Base-by-base conservation (phyloP, 1,139 yeast genomes). In the Pichia sp. region DNA sequence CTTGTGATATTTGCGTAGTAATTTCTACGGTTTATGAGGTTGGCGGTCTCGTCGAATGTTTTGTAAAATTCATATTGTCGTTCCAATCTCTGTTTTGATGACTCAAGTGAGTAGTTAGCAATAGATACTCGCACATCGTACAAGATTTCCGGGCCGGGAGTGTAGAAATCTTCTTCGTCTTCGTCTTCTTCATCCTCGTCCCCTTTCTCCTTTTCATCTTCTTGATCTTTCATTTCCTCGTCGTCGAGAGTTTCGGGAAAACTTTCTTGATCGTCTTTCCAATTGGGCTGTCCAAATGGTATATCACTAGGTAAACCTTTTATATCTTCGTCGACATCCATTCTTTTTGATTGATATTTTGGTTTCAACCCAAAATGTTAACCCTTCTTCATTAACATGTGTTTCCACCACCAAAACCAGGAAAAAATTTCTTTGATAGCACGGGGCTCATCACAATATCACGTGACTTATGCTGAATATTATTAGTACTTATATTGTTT, bases 141-240 rank as follows among this genome's bases (percentile, higher is more conserved):
- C 26, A 88, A 62, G n/a, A 71, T 75, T 5, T 67, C 65, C 1
- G 75, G 62, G 0, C 95, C 96, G 0, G 95, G 95, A 0, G 96
- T 87, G 58, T 81, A 87, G 57, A 84, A 87, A 49, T 85, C 95
- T 48, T 83, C 94, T 27, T 84, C 84, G 3, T 75, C 82, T 6
- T 53, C 51, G 29, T 57, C 51, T 7, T 16, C 32, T 10, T 36
- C 40, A 29, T 27, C 26, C 10, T 27, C 35, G 7, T 32, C 29
- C 23, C 23, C 23, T 16, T 16, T 16, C 6, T 29, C 38, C 4
- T 27, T 26, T 3, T 10, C 23, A 5, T 29, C 41, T 28, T 23
- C 16, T 4, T 27, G 9, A 7, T 8, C 11, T 9, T 28, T 32
- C n/a, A 9, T 26, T 27, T 27, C 16, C 6, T 11, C 10, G 28